Evolutionary conservation across 148 eudicot species (phyloP).

Genomic region (Arctostaphylos glauca): DNA sequence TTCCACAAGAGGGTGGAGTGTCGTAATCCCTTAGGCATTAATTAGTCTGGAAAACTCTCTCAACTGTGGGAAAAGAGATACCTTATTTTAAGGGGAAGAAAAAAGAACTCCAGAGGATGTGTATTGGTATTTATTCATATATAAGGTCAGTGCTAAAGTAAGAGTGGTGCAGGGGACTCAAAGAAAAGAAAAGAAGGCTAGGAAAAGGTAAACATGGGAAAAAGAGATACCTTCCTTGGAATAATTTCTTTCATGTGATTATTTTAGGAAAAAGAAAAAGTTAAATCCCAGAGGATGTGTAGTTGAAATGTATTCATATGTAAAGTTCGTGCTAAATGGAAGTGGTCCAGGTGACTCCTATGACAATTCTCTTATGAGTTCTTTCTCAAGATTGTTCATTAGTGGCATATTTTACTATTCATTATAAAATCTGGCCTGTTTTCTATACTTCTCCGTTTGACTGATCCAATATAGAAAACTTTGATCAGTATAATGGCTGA

Average conservation of each 20-base stretch:
- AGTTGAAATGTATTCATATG: neutral
- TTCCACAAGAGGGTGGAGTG: neutral
- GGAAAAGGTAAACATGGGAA: neutral
- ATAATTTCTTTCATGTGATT: neutral
- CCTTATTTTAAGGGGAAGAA: no score
- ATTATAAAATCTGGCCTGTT: neutral
- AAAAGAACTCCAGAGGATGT: no score
- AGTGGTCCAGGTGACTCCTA: neutral
- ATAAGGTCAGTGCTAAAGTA: no score
- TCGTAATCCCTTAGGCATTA: neutral
- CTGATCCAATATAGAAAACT: conserved; percentile 9
- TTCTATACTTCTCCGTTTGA: neutral
- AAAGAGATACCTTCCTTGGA: neutral
- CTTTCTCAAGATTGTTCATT: neutral
- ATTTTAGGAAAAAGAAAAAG: neutral
- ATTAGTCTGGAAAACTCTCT: neutral
- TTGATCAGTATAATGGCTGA: conserved; percentile 34
- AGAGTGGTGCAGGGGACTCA: neutral
- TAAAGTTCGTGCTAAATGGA: neutral
- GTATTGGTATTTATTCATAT: no score
- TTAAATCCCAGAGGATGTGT: neutral
- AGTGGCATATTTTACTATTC: neutral
- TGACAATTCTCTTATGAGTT: neutral
- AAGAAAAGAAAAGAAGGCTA: neutral
- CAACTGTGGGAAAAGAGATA: no score